Base-by-base conservation (phyloP, 352 stramenopile genomes). In the Pythium scleroteichum region DNA sequence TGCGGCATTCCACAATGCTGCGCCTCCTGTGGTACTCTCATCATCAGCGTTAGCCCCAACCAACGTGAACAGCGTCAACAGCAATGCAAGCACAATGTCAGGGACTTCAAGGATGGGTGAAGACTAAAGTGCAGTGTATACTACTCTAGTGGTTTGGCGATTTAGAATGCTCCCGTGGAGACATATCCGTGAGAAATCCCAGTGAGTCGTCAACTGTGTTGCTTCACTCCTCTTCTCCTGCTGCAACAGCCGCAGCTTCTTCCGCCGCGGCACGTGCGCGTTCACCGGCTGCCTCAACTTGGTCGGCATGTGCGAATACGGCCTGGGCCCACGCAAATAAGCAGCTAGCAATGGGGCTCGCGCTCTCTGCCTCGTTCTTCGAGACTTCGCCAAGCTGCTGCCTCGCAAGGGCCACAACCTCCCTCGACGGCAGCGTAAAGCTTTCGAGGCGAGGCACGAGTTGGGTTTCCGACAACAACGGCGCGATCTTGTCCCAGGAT, bases 401-500 rank as follows among this genome's bases (percentile, higher is more conserved):
- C 53, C 87, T 91, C 19, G 66, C 69, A 2, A 71, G 51, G 0
- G 59, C 39, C 29, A 82, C 44, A 2, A 53, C 45, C 17, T 68
- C 47, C 35, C 26, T 7, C 4, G 61, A 16, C 8, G 63, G 55
- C n/a, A 66, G 27, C 2, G 45, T 16, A 54, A 89, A 87, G 0
- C 51, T 27, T 3, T 78, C 53, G 5, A 88, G 45, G 8, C 29
- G 38, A 3, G 66, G 48, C 33, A 67, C 70, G 8, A 94, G 44
- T 2, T 40, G 51, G 0, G 23, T 26, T 24, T 90, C 77, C 20
- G 60, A 62, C 7, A 94, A 55, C 22, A 87, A 56, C 20, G 68
- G 68, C 1, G 75, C 69, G 16, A 94, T 67, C 40, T 83, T 82
- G 8, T 90, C 76, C 84, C 84, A 94, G 35, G 69, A 68, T 12